Evolutionary conservation across 2,329 filamentous ascomycete genomes (phyloP).

Genomic region (Neofusicoccum umdonicola): DNA sequence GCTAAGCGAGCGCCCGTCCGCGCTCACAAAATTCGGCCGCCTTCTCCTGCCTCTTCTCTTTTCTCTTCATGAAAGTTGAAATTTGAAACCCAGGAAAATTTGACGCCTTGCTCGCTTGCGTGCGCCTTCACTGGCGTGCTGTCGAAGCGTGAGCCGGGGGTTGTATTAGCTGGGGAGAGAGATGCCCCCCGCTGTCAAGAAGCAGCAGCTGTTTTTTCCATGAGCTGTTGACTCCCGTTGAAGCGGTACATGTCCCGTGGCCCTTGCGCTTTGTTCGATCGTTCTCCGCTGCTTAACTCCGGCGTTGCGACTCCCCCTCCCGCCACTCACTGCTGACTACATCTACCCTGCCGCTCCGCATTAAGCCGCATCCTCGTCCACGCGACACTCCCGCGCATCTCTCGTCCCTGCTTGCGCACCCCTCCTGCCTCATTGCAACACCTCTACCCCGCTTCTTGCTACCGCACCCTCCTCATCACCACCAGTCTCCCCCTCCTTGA

Average conservation of each 20-base stretch:
- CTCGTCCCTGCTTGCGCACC: background rate
- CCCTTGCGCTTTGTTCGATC: background rate
- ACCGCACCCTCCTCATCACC: constrained; percentile 36
- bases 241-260: constrained; percentile 20
- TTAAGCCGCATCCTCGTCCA: constrained; percentile 8
- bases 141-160: constrained; percentile 36
- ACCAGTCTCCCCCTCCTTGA: constrained; percentile 22
- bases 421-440: background rate
- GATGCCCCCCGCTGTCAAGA: constrained; percentile 35
- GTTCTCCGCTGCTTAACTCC: background rate
- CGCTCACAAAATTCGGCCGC: constrained; percentile 2
- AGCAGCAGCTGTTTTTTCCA: constrained; percentile 27
- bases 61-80: constrained; percentile 55
- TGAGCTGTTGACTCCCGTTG: constrained; percentile 34
- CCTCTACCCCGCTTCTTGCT: constrained; percentile 15
- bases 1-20: background rate
- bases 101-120: constrained; percentile 22
- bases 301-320: background rate
- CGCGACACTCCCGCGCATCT: background rate
- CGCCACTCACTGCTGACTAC: constrained; percentile 11
- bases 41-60: constrained; percentile 30
- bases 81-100: constrained; percentile 42
- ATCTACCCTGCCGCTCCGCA: background rate
- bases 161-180: constrained; percentile 57
- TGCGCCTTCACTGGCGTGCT: constrained; percentile 19